Base-by-base conservation (phyloP, 805 yeast species). In the Torulaspora gathmanii region DNA sequence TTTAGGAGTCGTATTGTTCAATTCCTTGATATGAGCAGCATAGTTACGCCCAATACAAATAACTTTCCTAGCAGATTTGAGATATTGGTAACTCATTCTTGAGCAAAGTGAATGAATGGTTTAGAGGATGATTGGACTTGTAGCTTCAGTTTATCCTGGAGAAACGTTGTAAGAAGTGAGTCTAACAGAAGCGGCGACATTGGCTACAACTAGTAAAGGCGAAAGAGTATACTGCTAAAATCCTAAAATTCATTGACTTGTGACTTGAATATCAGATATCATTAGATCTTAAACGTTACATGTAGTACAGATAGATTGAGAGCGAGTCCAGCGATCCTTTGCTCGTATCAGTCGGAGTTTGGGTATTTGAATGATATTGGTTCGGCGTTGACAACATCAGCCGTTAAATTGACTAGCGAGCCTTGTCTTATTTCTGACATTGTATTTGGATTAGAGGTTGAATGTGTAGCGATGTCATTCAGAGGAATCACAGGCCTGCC, bases 11-110 rank as follows among this genome's bases (percentile, higher is more conserved):
- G 78, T 67, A 62, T 90, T 93, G 72, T 86, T 84, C 46, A 93
- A 72, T 65, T 93, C 99, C 51, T 83, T 78, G 61, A 89, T 86
- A 59, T 93, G 99, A 16, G 95, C 97, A n/a, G 88, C 95, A 63
- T 89, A 93, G 68, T 93, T 93, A 57, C 99, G 83, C 36, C 99
- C 99, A 54, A 93, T 91, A 67, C 99, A 93, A 13, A 93, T 77
- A 59, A 91, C 78, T 69, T 93, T 93, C 29, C 82, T 75, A 2
- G 87, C 89, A 15, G 69, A 58, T 45, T 77, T 79, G 33, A 82
- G 69, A 61, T 83, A 85, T 25, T 69, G 63, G 57, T 59, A 71
- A 28, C 77, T 71, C 80, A 77, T 77, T 11, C 7, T 41, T 5
- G 16, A 13, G 23, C 15, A 22, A 16, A 33, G 12, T 13, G 15